Evolutionary conservation across 352 stramenopile genomes (phyloP).

Genomic region (Plasmopara viticola): DNA sequence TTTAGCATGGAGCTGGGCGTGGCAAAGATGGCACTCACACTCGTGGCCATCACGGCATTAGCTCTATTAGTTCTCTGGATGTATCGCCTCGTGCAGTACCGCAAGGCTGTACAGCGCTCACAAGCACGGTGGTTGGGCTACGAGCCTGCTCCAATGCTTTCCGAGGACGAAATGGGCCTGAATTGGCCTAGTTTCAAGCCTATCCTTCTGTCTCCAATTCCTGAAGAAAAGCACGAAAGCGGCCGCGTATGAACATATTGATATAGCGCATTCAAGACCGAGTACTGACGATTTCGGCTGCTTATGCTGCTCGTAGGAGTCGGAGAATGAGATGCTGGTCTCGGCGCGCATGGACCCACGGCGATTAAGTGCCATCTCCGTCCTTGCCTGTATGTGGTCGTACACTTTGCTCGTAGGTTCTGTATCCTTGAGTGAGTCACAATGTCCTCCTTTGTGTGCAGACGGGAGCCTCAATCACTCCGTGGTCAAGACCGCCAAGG

Average conservation of each 20-base stretch:
- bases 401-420: neutral
- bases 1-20: constrained; percentile 35
- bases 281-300: constrained; percentile 6
- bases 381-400: constrained; percentile 37
- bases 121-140: constrained; percentile 64
- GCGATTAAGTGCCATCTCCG: constrained; percentile 33
- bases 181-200: constrained; percentile 50
- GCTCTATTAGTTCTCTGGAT: constrained; percentile 44
- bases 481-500: constrained; percentile 20
- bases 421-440: too few relatives aligned
- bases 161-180: constrained; percentile 26
- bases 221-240: constrained; percentile 49
- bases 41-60: constrained; percentile 35
- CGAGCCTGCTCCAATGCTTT: constrained; percentile 28
- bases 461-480: constrained; percentile 37
- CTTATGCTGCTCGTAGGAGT: constrained; percentile 25
- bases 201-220: constrained; percentile 62
- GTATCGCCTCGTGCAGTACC: constrained; percentile 58
- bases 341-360: constrained; percentile 30
- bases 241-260: constrained; percentile 29
- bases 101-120: constrained; percentile 44
- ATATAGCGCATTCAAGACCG: neutral
- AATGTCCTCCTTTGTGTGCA: constrained; percentile 1
- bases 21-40: constrained; percentile 31
- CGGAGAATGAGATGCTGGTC: constrained; percentile 38